Evolutionary conservation across 78 protist genomes (phyloP).

Genomic region (Protostelium mycophagum): DNA sequence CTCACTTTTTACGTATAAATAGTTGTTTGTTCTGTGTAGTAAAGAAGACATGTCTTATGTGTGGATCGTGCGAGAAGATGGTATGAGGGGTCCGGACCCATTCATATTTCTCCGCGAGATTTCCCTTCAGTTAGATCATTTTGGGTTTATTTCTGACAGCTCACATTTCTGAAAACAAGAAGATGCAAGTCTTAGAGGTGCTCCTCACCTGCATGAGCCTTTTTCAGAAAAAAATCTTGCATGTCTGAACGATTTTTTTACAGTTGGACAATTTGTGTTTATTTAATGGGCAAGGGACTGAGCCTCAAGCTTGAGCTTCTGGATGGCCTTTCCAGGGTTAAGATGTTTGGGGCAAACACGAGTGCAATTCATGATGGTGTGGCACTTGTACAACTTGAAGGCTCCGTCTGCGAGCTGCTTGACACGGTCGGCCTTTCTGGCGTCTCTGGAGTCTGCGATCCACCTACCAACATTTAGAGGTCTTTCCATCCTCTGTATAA

Average conservation of each 20-base stretch:
- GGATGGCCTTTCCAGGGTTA: background rate
- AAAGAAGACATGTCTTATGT: background rate
- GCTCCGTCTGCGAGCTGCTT: conserved; percentile 38
- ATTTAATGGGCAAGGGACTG: background rate
- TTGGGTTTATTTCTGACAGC: too few species aligned
- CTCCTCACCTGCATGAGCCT: too few species aligned
- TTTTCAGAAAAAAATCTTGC: too few species aligned
- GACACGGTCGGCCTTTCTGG: conserved; percentile 17
- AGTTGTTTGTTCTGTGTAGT: background rate
- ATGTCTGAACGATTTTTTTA: too few species aligned
- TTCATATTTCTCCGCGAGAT: too few species aligned
- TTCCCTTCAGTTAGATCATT: too few species aligned
- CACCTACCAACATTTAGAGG: too few species aligned
- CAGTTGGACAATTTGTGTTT: too few species aligned
- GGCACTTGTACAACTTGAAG: conserved; percentile 80
- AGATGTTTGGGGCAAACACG: conserved; percentile 39
- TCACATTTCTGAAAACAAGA: too few species aligned
- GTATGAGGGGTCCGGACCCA: too few species aligned
- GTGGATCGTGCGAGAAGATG: background rate
- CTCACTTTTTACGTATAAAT: background rate
- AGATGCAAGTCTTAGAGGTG: too few species aligned
- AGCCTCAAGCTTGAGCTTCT: background rate
- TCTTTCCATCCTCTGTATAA: too few species aligned
- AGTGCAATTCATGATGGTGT: conserved; percentile 94
- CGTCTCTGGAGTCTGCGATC: conserved; percentile 71